These are phyloP conservation scores for Aureoboletus auriporus DNA, from an alignment of 768 basidiomycete species.

Conservation along the genomic window DNA sequence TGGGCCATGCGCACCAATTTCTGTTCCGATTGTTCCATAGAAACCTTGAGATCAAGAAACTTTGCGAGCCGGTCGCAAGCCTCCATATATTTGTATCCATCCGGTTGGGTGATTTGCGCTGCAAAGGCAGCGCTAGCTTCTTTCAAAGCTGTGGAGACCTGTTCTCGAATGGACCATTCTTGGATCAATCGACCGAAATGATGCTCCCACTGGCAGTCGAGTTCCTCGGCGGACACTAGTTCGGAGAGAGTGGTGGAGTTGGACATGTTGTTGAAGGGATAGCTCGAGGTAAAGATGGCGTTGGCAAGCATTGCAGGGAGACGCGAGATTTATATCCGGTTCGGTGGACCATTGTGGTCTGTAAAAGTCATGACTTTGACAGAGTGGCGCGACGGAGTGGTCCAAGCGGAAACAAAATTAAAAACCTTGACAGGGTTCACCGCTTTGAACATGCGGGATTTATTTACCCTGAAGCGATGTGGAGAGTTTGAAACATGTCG, in stretches of 20 bases:
- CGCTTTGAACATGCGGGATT: not conserved
- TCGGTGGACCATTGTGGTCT: constrained; percentile 2
- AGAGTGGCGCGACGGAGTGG: not conserved
- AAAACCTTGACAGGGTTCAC: not conserved
- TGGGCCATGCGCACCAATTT: constrained; percentile 4
- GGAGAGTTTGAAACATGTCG: constrained; percentile 2
- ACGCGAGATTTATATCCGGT: too few species aligned
- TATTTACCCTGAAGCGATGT: not conserved
- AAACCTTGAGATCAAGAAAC: constrained; percentile 6
- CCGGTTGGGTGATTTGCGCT: constrained; percentile 11
- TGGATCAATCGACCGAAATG: not conserved
- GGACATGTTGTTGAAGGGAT: constrained; percentile 9
- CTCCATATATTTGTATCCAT: constrained; percentile 5
- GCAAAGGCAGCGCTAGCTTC: constrained; percentile 13
- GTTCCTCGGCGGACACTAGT: not conserved
- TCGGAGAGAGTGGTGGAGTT: not conserved
- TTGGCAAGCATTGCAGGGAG: not conserved
- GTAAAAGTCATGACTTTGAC: not conserved
- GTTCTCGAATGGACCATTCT: not conserved
- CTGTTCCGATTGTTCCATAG: constrained; percentile 8
- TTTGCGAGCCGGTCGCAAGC: constrained; percentile 8
- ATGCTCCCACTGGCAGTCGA: constrained; percentile 2
- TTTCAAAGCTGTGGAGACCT: constrained; percentile 4
- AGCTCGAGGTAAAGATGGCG: not conserved
- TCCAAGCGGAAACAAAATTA: constrained; percentile 8